Evolutionary conservation across 192 early-diverging fungal genomes (phyloP).

Genomic region (Backusella tarrabulga): DNA sequence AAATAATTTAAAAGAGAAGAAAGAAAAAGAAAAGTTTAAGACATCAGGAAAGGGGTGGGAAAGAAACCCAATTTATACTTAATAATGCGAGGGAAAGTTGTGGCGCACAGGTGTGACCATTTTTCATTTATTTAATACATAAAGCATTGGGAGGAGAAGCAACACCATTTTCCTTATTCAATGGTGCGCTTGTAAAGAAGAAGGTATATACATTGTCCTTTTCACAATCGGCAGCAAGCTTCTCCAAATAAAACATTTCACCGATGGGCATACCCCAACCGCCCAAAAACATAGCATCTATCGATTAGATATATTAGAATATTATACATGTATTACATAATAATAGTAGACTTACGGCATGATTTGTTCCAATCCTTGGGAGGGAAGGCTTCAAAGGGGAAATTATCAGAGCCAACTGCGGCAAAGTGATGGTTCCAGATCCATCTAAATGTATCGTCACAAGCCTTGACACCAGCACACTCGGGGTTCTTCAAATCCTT

Average conservation of each 20-base stretch:
- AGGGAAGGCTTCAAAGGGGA: conserved; percentile 26
- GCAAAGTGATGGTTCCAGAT: conserved; percentile 37
- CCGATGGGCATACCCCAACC: conserved; percentile 37
- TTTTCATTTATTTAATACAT: conserved; percentile 31
- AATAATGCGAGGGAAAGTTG: background rate
- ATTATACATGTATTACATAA: background rate
- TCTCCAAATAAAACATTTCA: conserved; percentile 31
- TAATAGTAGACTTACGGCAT: conserved; percentile 15
- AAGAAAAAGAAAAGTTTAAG: background rate
- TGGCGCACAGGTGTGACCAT: background rate
- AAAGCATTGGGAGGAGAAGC: conserved; percentile 35
- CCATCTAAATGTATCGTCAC: conserved; percentile 30
- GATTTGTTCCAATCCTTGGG: conserved; percentile 7
- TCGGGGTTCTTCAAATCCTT: background rate
- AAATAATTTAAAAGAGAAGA: background rate
- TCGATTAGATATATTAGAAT: background rate
- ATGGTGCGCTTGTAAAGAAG: conserved; percentile 33
- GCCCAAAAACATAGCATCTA: conserved; percentile 28
- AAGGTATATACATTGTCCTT: conserved; percentile 27
- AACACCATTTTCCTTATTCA: conserved; percentile 30
- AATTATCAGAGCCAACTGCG: conserved; percentile 27
- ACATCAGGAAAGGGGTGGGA: background rate
- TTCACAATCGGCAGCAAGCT: conserved; percentile 22
- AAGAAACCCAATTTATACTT: background rate
- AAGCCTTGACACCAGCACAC: conserved; percentile 28